A percentile compares a stretch with the other conserved stretches of the same genome.
Evolutionary conservation across 768 basidiomycete species (phyloP).

Genomic region (Tricholoma terreum): DNA sequence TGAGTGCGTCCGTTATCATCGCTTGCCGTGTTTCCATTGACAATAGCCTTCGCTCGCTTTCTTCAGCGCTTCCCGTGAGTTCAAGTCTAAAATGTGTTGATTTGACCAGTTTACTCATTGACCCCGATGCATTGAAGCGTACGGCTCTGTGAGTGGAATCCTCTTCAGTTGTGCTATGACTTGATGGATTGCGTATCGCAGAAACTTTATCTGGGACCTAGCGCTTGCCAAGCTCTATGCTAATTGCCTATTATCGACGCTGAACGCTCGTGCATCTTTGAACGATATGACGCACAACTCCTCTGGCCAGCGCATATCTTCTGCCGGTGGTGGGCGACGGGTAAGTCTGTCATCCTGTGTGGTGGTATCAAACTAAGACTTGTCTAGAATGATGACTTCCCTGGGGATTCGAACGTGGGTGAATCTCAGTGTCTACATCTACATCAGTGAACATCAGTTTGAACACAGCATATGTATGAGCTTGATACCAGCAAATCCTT

Average conservation of each 20-base stretch:
- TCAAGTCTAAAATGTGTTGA: background rate
- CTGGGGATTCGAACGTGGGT: background rate
- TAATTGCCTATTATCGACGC: conserved; percentile 46
- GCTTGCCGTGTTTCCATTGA: background rate
- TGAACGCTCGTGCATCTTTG: conserved; percentile 41
- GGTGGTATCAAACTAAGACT: background rate
- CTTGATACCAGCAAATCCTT: conserved; percentile 5
- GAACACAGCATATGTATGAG: conserved; percentile 1
- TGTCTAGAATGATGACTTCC: background rate
- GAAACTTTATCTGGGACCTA: conserved; percentile 51
- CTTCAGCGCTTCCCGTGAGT: conserved; percentile 35
- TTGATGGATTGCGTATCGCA: conserved; percentile 6
- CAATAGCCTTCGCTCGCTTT: background rate
- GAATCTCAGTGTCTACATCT: background rate
- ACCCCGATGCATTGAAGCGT: conserved; percentile 24
- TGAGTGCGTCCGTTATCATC: conserved; percentile 30
- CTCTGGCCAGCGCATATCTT: conserved; percentile 23
- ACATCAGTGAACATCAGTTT: background rate
- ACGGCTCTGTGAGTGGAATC: conserved; percentile 39
- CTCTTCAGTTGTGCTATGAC: background rate
- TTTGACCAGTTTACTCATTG: background rate
- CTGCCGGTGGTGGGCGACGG: conserved; percentile 12
- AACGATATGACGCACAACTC: conserved; percentile 25
- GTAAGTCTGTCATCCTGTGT: conserved; percentile 2
- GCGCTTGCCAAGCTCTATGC: conserved; percentile 46